Base-by-base conservation (phyloP, 2,329 filamentous ascomycete species). In the Neofusicoccum ribis region DNA sequence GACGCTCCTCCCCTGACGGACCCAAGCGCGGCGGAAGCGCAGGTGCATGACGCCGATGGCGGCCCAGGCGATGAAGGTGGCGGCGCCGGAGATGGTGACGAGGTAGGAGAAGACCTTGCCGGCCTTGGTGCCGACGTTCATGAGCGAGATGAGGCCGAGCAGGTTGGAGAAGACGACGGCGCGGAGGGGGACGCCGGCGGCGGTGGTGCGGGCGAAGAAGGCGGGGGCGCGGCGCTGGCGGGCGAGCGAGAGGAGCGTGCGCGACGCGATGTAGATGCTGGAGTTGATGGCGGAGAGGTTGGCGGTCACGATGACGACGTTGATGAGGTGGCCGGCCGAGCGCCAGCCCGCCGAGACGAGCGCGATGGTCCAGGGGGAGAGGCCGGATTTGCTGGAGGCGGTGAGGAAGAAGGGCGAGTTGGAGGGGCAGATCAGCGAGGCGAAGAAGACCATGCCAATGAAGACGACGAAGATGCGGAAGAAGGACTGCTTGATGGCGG, bases 211-310 rank as follows among this genome's bases (percentile, higher is more conserved):
- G 47, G 88, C 89, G 1, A 93, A 81, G 70, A 93, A 84, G 20
- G 77, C 79, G 0, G 91, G 91, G 0, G 91, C 91, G 75, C 91
- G 91, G 52, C 86, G 82, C 50, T 88, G 87, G 70, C 91, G 88
- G 0, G 89, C 89, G 87, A 93, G 91, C 79, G 88, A 92, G 0
- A 93, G 79, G 1, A 94, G 78, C 0, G 90, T 93, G 23, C 91
- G 86, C 3, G 89, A 91, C 50, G 87, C 88, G 69, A 93, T 91
- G 74, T 93, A 93, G 67, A 93, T 89, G 8, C 88, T 90, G 61
- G 86, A 88, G 77, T 93, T 93, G 69, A 89, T 85, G 17, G 90
- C 27, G 15, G 49, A 52, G 14, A 52, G 31, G 27, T 52, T 52
- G n/a, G 49, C 49, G 14, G 88, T 90, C 69, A 93, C 82, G 69